Evolutionary conservation across 495 filamentous ascomycete species (phyloP).

Genomic region (Alectoria sarmentosa): DNA sequence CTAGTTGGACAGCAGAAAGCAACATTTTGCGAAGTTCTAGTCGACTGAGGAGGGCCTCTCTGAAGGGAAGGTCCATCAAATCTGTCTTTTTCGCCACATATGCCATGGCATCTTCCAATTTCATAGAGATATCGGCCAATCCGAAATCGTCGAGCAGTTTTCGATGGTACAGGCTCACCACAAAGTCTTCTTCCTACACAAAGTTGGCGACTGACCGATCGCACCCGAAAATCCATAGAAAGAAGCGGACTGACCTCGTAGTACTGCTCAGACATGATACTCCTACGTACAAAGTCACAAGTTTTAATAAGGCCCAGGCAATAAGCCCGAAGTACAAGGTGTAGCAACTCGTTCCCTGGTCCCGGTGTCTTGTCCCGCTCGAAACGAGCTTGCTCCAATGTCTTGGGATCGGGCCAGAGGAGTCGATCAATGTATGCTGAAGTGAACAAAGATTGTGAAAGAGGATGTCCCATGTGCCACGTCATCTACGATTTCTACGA

Average conservation of each 20-base stretch:
- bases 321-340: slow-evolving; percentile 72
- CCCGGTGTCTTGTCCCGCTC: slow-evolving; percentile 35
- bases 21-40: slow-evolving; percentile 59
- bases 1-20: slow-evolving; percentile 44
- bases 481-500: slow-evolving; percentile 58
- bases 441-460: slow-evolving; percentile 93
- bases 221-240: neutral
- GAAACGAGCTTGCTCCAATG: slow-evolving; percentile 65
- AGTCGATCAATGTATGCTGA: slow-evolving; percentile 86
- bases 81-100: slow-evolving; percentile 42
- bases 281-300: slow-evolving; percentile 70
- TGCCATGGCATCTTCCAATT: slow-evolving; percentile 52
- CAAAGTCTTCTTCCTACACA: slow-evolving; percentile 90
- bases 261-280: slow-evolving; percentile 69
- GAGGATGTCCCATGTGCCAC: slow-evolving; percentile 91
- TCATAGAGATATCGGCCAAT: slow-evolving; percentile 45
- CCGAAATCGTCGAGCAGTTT: slow-evolving; percentile 61
- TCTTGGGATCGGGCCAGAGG: slow-evolving; percentile 60
- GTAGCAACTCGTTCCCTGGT: slow-evolving; percentile 44
- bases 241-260: slow-evolving; percentile 61
- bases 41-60: slow-evolving; percentile 53
- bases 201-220: slow-evolving; percentile 1
- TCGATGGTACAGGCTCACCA: slow-evolving; percentile 80
- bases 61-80: slow-evolving; percentile 42
- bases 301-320: slow-evolving; percentile 78